These are phyloP conservation scores for Malassezia sp. DNA, from an alignment of 1,284 basidiomycete genomes.

Conservation along the genomic window DNA sequence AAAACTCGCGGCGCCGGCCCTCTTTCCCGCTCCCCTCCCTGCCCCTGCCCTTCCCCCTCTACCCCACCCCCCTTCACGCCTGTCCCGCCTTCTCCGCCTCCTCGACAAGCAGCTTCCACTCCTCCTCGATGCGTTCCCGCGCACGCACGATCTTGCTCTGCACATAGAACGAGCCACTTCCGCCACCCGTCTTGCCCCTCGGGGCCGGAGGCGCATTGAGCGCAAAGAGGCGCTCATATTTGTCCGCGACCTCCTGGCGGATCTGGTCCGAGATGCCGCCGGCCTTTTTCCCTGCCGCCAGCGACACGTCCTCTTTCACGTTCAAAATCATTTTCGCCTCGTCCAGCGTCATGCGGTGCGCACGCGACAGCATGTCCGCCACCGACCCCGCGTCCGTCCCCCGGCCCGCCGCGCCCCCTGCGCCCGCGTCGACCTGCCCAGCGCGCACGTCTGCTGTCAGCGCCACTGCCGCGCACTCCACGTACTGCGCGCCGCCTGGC, in stretches of 20 bases:
- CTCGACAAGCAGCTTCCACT: conserved; percentile 48
- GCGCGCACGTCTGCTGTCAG: conserved; percentile 59
- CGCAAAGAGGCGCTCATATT: conserved; percentile 86
- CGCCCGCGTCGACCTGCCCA: conserved; percentile 61
- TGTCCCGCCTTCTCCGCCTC: no score
- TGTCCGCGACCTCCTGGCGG: conserved; percentile 48
- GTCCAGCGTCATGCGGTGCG: conserved; percentile 85
- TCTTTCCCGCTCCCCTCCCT: no score
- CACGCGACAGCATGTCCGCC: conserved; percentile 51
- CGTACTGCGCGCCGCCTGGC: conserved; percentile 85
- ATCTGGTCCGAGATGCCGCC: conserved; percentile 20
- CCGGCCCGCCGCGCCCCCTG: conserved; percentile 53
- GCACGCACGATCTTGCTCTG: conserved; percentile 94
- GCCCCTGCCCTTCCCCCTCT: no score
- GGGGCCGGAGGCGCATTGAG: conserved; percentile 56
- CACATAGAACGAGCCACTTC: conserved; percentile 55
- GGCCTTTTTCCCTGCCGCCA: conserved; percentile 12
- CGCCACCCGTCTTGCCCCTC: conserved; percentile 40
- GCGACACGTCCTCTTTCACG: conserved; percentile 56
- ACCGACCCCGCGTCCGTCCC: conserved; percentile 36
- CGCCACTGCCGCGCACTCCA: conserved; percentile 20
- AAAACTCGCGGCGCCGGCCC: no score
- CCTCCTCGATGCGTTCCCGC: conserved; percentile 82
- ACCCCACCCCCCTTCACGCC: no score
- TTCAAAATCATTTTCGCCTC: conserved; percentile 92